Conservation (phyloP, 192 early-diverging fungal species). For the Podila epicladia region DNA sequence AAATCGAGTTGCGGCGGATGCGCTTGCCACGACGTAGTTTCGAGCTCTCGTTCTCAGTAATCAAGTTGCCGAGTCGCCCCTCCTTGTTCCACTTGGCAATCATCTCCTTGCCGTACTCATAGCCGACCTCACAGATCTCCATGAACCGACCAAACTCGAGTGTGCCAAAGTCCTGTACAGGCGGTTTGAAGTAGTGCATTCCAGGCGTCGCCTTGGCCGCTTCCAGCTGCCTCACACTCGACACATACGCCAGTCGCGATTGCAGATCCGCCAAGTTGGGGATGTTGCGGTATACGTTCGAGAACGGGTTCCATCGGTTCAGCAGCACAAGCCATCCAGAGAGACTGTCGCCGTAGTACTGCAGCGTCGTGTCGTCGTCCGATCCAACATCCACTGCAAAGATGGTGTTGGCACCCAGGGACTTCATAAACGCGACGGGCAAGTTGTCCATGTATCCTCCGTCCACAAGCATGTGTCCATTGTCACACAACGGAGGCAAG, state of each 20-base stretch:
- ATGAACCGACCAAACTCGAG: constrained; percentile 92
- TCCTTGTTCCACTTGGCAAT: constrained; percentile 84
- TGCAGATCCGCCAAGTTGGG: constrained; percentile 96
- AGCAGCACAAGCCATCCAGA: constrained; percentile 93
- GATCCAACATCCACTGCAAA: constrained; percentile 96
- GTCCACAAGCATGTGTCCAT: constrained; percentile 97
- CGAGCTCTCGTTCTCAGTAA: constrained; percentile 13
- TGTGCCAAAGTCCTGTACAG: constrained; percentile 86
- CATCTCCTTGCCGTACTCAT: constrained; percentile 82
- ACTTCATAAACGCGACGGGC: constrained; percentile 85
- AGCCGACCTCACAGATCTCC: constrained; percentile 89
- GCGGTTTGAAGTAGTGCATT: constrained; percentile 87
- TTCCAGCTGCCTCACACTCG: constrained; percentile 88
- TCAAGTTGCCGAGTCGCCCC: constrained; percentile 59
- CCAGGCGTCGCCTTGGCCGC: constrained; percentile 85
- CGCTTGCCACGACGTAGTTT: constrained; percentile 34
- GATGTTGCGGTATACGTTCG: constrained; percentile 68
- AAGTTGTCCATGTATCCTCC: constrained; percentile 99
- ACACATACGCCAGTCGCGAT: constrained; percentile 91
- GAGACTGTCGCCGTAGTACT: constrained; percentile 90
- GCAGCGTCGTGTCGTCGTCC: constrained; percentile 93
- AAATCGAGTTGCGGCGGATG: constrained; percentile 47
- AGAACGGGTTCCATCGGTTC: constrained; percentile 85
- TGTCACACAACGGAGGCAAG: constrained; percentile 95
- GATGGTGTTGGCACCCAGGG: constrained; percentile 86